These are phyloP conservation scores for Sordariomycetes sp. DNA, from an alignment of 2,329 filamentous ascomycete genomes.

Conservation along the genomic window DNA sequence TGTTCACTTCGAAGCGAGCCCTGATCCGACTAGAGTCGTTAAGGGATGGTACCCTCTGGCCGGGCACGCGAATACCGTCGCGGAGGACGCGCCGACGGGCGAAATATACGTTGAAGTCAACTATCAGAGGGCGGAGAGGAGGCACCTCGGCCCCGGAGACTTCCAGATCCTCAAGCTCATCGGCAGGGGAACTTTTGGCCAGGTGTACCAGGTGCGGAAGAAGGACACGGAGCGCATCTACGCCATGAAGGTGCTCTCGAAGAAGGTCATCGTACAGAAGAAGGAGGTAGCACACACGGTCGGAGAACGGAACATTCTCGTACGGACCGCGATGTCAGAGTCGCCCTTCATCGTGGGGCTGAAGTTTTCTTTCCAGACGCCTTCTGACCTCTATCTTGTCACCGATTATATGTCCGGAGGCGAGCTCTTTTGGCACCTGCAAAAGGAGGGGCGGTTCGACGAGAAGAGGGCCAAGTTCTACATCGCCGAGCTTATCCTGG, in stretches of 20 bases:
- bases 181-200: slow-evolving; percentile 94
- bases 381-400: slow-evolving; percentile 92
- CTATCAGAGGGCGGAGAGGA: slow-evolving; percentile 80
- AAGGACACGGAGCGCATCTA: slow-evolving; percentile 94
- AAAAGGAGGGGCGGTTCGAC: slow-evolving; percentile 91
- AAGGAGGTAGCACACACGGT: slow-evolving; percentile 97
- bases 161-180: slow-evolving; percentile 95
- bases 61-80: slow-evolving; percentile 57
- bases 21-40: slow-evolving; percentile 54
- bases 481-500: slow-evolving; percentile 92
- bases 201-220: slow-evolving; percentile 97
- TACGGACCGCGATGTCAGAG: slow-evolving; percentile 87
- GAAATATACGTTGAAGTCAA: slow-evolving; percentile 80
- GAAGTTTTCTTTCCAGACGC: slow-evolving; percentile 98
- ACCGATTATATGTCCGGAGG: slow-evolving; percentile 99
- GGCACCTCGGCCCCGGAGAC: slow-evolving; percentile 85
- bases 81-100: slow-evolving; percentile 64
- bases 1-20: slow-evolving; percentile 61
- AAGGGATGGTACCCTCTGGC: slow-evolving; percentile 78
- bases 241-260: slow-evolving; percentile 97
- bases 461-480: slow-evolving; percentile 96
- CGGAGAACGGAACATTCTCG: slow-evolving; percentile 91
- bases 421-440: slow-evolving; percentile 96
- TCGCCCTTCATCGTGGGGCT: slow-evolving; percentile 96
- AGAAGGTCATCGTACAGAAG: slow-evolving; percentile 99